Percentiles rank a stretch among this genome's conserved stretches.
phyloP scores from a whole-genome alignment of 176 grass and related monocot genomes.

The Phragmites australis region DNA sequence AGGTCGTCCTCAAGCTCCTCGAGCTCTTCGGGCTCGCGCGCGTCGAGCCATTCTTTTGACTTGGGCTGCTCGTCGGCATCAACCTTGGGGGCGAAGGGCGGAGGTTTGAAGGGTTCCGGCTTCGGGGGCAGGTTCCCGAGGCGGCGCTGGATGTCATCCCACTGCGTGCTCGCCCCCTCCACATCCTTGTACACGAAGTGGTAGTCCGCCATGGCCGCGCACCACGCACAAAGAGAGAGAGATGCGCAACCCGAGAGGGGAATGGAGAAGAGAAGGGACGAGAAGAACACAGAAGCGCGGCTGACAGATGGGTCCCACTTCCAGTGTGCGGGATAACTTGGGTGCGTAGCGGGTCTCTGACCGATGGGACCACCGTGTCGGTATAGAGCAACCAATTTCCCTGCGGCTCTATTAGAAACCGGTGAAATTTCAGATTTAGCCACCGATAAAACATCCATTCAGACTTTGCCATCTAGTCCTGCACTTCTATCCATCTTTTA shows the following conservation, averaged over 20 bases:
- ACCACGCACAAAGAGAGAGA: background rate
- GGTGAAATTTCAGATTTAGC: no score
- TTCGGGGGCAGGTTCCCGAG: conserved; percentile 89
- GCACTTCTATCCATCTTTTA: no score
- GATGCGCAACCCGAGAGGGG: background rate
- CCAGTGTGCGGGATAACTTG: background rate
- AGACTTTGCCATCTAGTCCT: no score
- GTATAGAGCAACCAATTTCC: background rate
- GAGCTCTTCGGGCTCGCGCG: conserved; percentile 69
- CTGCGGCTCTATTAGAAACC: background rate
- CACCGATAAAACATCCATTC: no score
- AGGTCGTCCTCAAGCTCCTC: conserved; percentile 91
- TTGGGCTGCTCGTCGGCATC: conserved; percentile 71
- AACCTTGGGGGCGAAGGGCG: conserved; percentile 64
- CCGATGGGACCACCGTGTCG: background rate
- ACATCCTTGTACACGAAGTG: conserved; percentile 99
- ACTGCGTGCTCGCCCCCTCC: conserved; percentile 82
- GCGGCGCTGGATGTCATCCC: conserved; percentile 96
- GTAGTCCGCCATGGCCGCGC: conserved; percentile 72
- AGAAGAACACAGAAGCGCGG: background rate
- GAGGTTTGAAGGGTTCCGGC: conserved; percentile 78
- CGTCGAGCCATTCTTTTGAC: conserved; percentile 85
- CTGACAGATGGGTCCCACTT: background rate
- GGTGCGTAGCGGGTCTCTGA: background rate
- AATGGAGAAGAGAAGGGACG: background rate